Conservation (phyloP, 2,329 filamentous ascomycete species). For the Metarhizium brunneum region DNA sequence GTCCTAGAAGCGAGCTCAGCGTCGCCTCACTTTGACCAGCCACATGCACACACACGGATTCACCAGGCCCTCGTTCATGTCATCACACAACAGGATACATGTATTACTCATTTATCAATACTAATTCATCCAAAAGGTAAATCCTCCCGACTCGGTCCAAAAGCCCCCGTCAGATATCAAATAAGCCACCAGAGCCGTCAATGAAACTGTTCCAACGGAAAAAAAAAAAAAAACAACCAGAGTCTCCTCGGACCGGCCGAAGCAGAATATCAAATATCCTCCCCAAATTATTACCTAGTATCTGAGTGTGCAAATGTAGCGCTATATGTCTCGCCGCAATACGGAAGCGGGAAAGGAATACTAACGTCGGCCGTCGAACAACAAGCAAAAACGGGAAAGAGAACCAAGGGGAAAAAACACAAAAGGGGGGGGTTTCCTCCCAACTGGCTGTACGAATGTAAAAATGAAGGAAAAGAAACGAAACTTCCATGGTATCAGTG, state of each 20-base stretch:
- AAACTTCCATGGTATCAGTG: constrained; percentile 28
- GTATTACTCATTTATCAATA: constrained; percentile 4
- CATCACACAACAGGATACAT: background rate
- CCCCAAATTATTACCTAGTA: constrained; percentile 12
- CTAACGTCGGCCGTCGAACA: background rate
- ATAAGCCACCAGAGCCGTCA: background rate
- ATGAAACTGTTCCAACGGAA: background rate
- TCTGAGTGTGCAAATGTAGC: constrained; percentile 9
- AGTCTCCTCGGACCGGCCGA: constrained; percentile 21
- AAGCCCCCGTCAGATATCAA: background rate
- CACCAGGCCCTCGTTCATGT: background rate
- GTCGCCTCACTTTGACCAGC: no score
- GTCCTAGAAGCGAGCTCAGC: no score
- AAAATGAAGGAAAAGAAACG: constrained; percentile 19
- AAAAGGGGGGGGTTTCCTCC: constrained; percentile 6
- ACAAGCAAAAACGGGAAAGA: constrained; percentile 1
- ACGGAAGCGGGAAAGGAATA: background rate
- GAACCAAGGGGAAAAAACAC: constrained; percentile 10
- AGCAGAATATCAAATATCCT: constrained; percentile 15
- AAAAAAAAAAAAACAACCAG: background rate
- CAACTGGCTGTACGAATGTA: constrained; percentile 11
- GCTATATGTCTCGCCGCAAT: constrained; percentile 4
- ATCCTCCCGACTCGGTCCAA: constrained; percentile 1
- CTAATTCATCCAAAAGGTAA: constrained; percentile 4
- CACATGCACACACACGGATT: background rate